Base-by-base conservation (phyloP, 768 basidiomycete species). In the Megacollybia marginata region DNA sequence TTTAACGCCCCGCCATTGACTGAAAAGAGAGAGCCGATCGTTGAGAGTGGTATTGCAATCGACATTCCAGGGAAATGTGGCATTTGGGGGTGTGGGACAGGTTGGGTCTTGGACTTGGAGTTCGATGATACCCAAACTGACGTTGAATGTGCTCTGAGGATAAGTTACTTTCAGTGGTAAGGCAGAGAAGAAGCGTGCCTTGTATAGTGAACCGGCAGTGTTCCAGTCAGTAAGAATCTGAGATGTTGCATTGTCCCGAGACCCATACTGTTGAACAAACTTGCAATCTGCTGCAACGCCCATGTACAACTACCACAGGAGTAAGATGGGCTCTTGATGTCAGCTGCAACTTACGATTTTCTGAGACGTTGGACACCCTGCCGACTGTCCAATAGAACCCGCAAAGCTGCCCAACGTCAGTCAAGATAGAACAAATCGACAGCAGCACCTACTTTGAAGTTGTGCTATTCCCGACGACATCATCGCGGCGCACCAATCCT, bases 231-330 rank as follows among this genome's bases (percentile, higher is more conserved):
- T 89, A 49, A 94, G 62, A 49, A 92, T 89, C 56, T 86, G 82
- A 28, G 68, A 74, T 9, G 86, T 82, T 5, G 91, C 88, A 51
- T 81, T 82, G 33, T 76, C 69, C 55, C 76, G 69, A 2, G 76
- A 74, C 31, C 80, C 83, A 57, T 88, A 88, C 52, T 73, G 73
- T 31, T 66, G 56, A 10, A 83, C 80, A 60, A 92, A 93, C 53
- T 76, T 78, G 66, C 92, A 93, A 62, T 93, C 92, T 5, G 90
- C 85, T 1, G 91, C 91, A 49, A 92, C 85, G 20, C 92, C 92
- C 80, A 92, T 83, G 62, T 85, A 91, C 20, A 80, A 56, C 78
- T 80, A 43, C 11, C 42, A 42, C 23, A 8, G 42, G 0, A 6
- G n/a, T 31, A 47, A 31, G 33, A 47, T 28, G 13, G 44, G 13